Evolutionary conservation across 768 basidiomycete species (phyloP).

Genomic region (Russula sp.): DNA sequence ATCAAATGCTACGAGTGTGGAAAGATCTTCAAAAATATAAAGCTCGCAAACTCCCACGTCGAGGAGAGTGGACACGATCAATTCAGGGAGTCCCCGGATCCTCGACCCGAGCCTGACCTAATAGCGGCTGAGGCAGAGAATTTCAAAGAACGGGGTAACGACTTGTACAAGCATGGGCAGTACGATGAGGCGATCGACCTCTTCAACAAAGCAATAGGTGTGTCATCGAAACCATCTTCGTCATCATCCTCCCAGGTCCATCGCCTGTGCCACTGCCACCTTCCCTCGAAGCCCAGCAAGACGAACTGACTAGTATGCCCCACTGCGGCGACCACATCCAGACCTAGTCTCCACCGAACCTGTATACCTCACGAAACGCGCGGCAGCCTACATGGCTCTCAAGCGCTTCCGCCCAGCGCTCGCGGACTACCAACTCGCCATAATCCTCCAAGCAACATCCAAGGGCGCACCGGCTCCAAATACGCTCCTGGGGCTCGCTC

Average conservation of each 20-base stretch:
- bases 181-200: conserved; percentile 62
- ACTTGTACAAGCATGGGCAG: conserved; percentile 56
- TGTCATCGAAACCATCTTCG: background rate
- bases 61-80: conserved; percentile 94
- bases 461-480: conserved; percentile 46
- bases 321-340: conserved; percentile 4
- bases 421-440: conserved; percentile 71
- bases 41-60: conserved; percentile 86
- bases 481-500: conserved; percentile 73
- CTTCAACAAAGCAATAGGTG: conserved; percentile 72
- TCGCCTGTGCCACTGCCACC: too few relatives aligned
- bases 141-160: conserved; percentile 69
- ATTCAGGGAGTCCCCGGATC: conserved; percentile 71
- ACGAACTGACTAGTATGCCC: background rate
- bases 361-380: conserved; percentile 77
- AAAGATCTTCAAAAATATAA: conserved; percentile 81
- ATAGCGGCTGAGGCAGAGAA: conserved; percentile 46
- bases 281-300: background rate
- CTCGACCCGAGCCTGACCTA: conserved; percentile 24
- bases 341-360: conserved; percentile 43
- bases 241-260: background rate
- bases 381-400: conserved; percentile 76
- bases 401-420: conserved; percentile 72
- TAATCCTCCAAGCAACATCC: conserved; percentile 45
- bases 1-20: conserved; percentile 80